phyloP scores from a whole-genome alignment of 1,284 basidiomycete species.

The Cutaneotrichosporon cutaneum region DNA sequence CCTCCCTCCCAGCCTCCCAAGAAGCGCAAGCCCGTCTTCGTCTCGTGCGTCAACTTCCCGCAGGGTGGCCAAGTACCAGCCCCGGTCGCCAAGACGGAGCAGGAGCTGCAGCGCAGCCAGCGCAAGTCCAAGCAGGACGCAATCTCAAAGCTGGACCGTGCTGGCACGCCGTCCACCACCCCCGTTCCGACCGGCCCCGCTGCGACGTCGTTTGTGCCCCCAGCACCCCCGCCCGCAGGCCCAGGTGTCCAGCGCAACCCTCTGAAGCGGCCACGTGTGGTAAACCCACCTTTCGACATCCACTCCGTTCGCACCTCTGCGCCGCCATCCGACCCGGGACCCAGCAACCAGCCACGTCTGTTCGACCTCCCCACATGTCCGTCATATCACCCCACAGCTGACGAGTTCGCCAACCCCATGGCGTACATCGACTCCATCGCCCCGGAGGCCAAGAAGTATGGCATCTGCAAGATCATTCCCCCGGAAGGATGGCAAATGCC shows the following conservation, averaged over 20 bases:
- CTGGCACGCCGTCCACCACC: conserved; percentile 29
- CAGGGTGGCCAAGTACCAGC: conserved; percentile 27
- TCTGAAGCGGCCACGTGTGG: conserved; percentile 31
- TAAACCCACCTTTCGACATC: conserved; percentile 43
- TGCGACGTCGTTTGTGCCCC: conserved; percentile 44
- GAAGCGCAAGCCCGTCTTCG: conserved; percentile 37
- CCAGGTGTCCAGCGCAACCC: conserved; percentile 34
- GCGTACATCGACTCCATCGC: conserved; percentile 85
- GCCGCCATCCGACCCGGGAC: conserved; percentile 33
- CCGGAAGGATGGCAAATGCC: conserved; percentile 94
- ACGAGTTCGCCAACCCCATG: conserved; percentile 96
- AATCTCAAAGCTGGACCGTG: conserved; percentile 42
- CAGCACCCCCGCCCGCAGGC: conserved; percentile 22
- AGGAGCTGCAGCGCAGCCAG: conserved; percentile 37
- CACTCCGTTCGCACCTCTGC: conserved; percentile 36
- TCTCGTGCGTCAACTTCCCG: conserved; percentile 39
- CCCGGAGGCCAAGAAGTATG: conserved; percentile 70
- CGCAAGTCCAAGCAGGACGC: conserved; percentile 47
- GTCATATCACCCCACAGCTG: conserved; percentile 78
- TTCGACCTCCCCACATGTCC: conserved; percentile 91
- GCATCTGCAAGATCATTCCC: conserved; percentile 95
- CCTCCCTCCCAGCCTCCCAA: conserved; percentile 9
- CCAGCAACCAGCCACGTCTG: conserved; percentile 56
- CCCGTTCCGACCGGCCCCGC: conserved; percentile 23
- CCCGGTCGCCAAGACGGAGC: conserved; percentile 20